Percentiles rank a stretch among this genome's conserved stretches.
These are phyloP conservation scores for Cercophora newfieldiana DNA, from an alignment of 495 filamentous ascomycete species.

Conservation along the genomic window DNA sequence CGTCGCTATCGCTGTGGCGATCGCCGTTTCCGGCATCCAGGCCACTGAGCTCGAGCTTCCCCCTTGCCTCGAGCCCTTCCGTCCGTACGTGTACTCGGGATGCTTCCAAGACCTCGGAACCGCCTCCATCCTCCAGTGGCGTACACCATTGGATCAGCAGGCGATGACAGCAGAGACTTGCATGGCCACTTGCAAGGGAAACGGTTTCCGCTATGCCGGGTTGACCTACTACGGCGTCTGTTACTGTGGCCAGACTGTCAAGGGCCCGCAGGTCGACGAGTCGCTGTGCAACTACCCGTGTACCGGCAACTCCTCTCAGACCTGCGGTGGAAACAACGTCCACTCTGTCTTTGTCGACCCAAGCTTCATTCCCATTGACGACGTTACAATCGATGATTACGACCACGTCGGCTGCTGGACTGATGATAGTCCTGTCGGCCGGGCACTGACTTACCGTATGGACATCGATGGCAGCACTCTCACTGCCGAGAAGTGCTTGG, in stretches of 20 bases:
- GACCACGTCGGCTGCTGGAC: conserved; percentile 56
- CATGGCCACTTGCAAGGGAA: conserved; percentile 55
- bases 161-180: conserved; percentile 55
- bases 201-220: conserved; percentile 56
- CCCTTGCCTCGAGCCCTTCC: conserved; percentile 43
- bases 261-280: conserved; percentile 34
- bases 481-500: conserved; percentile 48
- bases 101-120: conserved; percentile 47
- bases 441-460: conserved; percentile 51
- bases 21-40: conserved; percentile 33
- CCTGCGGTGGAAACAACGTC: conserved; percentile 48
- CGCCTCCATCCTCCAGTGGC: conserved; percentile 42
- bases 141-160: conserved; percentile 34
- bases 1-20: conserved; percentile 36
- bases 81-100: conserved; percentile 52
- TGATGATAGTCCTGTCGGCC: conserved; percentile 48
- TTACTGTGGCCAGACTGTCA: conserved; percentile 52
- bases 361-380: conserved; percentile 47
- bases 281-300: conserved; percentile 48
- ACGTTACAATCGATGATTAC: conserved; percentile 47
- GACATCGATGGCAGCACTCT: conserved; percentile 36
- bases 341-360: conserved; percentile 55
- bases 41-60: conserved; percentile 44
- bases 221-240: conserved; percentile 57
- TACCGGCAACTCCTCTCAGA: conserved; percentile 45